Conservation (phyloP, 75 land plant species). For the Isoetes taiwanensis region DNA sequence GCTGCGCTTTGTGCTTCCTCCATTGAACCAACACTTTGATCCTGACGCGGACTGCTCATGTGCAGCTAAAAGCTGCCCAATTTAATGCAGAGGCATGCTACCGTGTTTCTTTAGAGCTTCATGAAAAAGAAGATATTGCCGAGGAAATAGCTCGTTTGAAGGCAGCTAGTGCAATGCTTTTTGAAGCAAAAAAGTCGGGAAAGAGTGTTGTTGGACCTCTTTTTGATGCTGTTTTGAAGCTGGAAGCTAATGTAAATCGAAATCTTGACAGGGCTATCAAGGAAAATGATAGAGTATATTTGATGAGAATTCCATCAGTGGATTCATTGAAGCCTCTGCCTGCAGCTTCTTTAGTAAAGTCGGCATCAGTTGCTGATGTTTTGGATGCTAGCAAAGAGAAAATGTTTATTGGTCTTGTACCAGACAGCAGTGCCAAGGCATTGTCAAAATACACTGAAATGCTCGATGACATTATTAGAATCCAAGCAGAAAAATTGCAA, state of each 20-base stretch:
- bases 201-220: slow-evolving; percentile 67
- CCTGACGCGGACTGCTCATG: slow-evolving; percentile 86
- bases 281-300: slow-evolving; percentile 95
- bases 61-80: slow-evolving; percentile 82
- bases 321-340: slow-evolving; percentile 57
- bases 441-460: slow-evolving; percentile 94
- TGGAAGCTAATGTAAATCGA: slow-evolving; percentile 57
- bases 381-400: slow-evolving; percentile 92
- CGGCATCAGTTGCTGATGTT: slow-evolving; percentile 50
- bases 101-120: slow-evolving; percentile 62
- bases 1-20: slow-evolving; percentile 51
- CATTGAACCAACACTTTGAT: slow-evolving; percentile 90
- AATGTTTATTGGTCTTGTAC: slow-evolving; percentile 77
- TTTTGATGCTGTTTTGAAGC: slow-evolving; percentile 54
- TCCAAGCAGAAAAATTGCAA: slow-evolving; percentile 83
- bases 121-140: slow-evolving; percentile 87
- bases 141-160: slow-evolving; percentile 90
- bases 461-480: slow-evolving; percentile 87
- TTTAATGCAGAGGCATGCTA: slow-evolving; percentile 85
- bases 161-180: slow-evolving; percentile 44
- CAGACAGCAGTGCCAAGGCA: slow-evolving; percentile 87
- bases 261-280: slow-evolving; percentile 88
- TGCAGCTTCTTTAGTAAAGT: slow-evolving; percentile 71
- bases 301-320: slow-evolving; percentile 79
- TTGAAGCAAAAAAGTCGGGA: slow-evolving; percentile 64